Percentiles rank a stretch among this genome's conserved stretches.
Conservation (phyloP, 2,329 filamentous ascomycete species). For the Diplodia scrobiculata region DNA sequence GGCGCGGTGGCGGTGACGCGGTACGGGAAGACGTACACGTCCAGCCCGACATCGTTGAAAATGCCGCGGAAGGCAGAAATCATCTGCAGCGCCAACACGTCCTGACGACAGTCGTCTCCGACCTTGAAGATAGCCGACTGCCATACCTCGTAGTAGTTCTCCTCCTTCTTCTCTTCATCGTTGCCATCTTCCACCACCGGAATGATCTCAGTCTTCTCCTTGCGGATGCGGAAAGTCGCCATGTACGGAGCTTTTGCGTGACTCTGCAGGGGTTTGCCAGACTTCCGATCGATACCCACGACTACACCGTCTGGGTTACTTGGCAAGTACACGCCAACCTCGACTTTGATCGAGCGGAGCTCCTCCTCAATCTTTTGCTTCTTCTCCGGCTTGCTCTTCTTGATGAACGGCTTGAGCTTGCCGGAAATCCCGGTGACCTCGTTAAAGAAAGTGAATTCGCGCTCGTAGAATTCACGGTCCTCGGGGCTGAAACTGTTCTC, state of each 20-base stretch:
- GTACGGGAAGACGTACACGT: constrained; percentile 96
- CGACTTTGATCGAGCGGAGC: constrained; percentile 92
- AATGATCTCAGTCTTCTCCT: constrained; percentile 59
- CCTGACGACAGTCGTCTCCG: constrained; percentile 95
- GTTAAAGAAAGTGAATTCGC: constrained; percentile 97
- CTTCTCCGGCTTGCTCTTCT: constrained; percentile 90
- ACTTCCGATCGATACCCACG: constrained; percentile 96
- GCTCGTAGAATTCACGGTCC: constrained; percentile 85
- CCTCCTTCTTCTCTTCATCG: constrained; percentile 34
- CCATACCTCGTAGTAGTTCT: constrained; percentile 85
- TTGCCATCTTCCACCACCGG: constrained; percentile 53
- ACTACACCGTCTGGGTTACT: constrained; percentile 97
- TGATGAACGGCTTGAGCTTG: constrained; percentile 91
- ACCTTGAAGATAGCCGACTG: constrained; percentile 99
- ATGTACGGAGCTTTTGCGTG: constrained; percentile 99
- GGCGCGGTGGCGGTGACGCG: constrained; percentile 96
- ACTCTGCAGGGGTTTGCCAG: constrained; percentile 93
- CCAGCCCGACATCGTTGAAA: constrained; percentile 89
- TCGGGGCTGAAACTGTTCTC: constrained; percentile 75
- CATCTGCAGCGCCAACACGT: constrained; percentile 95
- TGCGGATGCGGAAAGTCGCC: constrained; percentile 97
- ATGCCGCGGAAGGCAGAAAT: constrained; percentile 97
- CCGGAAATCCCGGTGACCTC: constrained; percentile 95
- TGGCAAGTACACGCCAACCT: constrained; percentile 94
- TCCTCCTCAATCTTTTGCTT: constrained; percentile 99